Base-by-base conservation (phyloP, 305 asterid species). In the Fraxinus sp. region DNA sequence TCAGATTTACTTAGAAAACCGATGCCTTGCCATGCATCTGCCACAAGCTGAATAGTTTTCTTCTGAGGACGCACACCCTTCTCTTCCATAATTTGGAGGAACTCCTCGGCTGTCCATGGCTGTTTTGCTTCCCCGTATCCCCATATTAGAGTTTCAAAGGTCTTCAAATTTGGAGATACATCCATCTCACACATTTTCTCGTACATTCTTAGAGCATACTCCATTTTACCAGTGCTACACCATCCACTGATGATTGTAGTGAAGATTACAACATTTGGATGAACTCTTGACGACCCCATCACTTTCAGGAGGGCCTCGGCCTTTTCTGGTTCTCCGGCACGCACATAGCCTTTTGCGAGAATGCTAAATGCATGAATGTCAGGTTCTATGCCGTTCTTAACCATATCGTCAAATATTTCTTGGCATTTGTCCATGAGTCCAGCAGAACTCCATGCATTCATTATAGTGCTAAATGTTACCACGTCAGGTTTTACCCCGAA, bases 191-290 rank as follows among this genome's bases (percentile, higher is more conserved):
- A 85, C 98, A 96, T 93, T 83, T 81, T 89, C 77, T 90, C 85
- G 22, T 83, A 94, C 33, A 90, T 18, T 85, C 86, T 83, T 28
- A 89, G 79, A n/a, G 98, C 99, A 22, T 52, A 35, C 4, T 92
- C 97, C 98, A 96, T 94, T 85, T 88, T 87, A 13, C 97, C 97
- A 13, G 91, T 87, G 81, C 94, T 96, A 72, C 99, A 96, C 99
- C 98, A 96, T 32, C 99, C 99, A 78, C 98, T 92, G 80, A 94
- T 96, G 89, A 96, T 91, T 24, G 97, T 93, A 9, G 99, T 96
- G 95, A 93, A 96, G 78, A 92, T 91, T 1, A 96, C 97, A 0
- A 89, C 98, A 22, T 96, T 96, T 1, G 98, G 98, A 79, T 83
- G 87, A 62, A 94, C 92, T 28, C 89, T 87, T 0, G 91, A 89